These are phyloP conservation scores for Brachypodium distachyon DNA, from an alignment of 202 grass and related monocot species.

Conservation along the genomic window DNA sequence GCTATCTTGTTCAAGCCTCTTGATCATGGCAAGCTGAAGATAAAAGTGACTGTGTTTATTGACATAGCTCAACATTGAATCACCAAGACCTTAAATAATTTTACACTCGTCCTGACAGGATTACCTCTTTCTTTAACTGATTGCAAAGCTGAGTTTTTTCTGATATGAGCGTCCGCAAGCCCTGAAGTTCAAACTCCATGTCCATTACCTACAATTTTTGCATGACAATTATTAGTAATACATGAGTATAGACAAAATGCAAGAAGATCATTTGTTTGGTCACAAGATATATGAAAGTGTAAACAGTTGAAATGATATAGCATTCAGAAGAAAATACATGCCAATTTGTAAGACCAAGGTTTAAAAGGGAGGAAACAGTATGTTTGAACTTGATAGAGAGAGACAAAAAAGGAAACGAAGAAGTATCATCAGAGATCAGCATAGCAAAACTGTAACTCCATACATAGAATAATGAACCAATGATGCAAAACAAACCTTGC, in stretches of 20 bases:
- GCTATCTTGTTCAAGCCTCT: constrained; percentile 60
- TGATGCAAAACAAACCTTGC: constrained; percentile 63
- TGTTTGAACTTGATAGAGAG: not conserved
- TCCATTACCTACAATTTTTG: constrained; percentile 62
- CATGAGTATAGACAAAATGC: not conserved
- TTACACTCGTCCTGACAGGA: not conserved
- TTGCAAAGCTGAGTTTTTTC: constrained; percentile 83
- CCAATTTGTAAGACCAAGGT: not conserved
- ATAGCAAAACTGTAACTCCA: not conserved
- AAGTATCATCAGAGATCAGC: constrained; percentile 7
- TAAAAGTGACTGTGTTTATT: not conserved
- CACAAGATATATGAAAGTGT: constrained; percentile 5
- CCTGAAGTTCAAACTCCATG: constrained; percentile 91
- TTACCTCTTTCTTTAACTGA: constrained; percentile 91
- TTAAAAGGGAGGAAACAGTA: not conserved
- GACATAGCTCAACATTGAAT: not conserved
- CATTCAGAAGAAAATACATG: not conserved
- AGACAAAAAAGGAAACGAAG: not conserved
- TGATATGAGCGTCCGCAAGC: constrained; percentile 49
- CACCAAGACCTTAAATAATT: not conserved
- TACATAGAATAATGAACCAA: not conserved
- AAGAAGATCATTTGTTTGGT: not conserved
- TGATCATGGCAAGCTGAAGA: constrained; percentile 76
- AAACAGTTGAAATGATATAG: not conserved
- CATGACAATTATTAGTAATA: not conserved